These are phyloP conservation scores for Blastobotrys serpentis DNA, from an alignment of 1,139 yeast genomes.

Conservation along the genomic window DNA sequence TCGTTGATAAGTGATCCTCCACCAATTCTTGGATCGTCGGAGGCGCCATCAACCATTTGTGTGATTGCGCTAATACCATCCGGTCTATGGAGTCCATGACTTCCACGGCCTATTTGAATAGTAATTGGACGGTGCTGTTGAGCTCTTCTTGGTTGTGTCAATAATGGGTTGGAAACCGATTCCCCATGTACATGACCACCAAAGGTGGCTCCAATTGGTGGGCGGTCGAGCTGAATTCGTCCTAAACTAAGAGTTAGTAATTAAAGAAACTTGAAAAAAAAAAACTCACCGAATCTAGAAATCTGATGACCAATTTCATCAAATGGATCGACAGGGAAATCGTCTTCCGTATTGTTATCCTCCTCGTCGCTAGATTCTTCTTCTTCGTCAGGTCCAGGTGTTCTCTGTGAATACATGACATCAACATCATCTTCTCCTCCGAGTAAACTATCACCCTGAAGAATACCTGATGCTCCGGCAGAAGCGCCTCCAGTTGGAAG, in stretches of 20 bases:
- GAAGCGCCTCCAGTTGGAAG: slow-evolving; percentile 9
- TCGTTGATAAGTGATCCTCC: slow-evolving; percentile 21
- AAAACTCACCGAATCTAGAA: slow-evolving; percentile 6
- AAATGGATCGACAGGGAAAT: slow-evolving; percentile 16
- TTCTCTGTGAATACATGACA: slow-evolving; percentile 17
- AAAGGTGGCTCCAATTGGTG: slow-evolving; percentile 11
- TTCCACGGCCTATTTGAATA: slow-evolving; percentile 7
- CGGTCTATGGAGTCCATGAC: slow-evolving; percentile 11
- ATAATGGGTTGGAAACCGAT: slow-evolving; percentile 25
- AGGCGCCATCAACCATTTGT: slow-evolving; percentile 17
- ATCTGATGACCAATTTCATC: slow-evolving; percentile 9
- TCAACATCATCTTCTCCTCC: slow-evolving; percentile 12
- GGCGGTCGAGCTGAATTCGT: slow-evolving; percentile 9
- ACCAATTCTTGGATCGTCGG: slow-evolving; percentile 8
- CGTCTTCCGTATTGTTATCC: slow-evolving; percentile 24
- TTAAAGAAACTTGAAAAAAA: not conserved
- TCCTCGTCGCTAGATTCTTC: slow-evolving; percentile 21
- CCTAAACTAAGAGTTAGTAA: not conserved
- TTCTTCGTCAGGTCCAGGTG: slow-evolving; percentile 18
- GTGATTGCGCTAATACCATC: slow-evolving; percentile 17
- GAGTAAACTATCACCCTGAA: slow-evolving; percentile 6
- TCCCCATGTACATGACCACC: slow-evolving; percentile 17
- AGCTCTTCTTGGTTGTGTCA: slow-evolving; percentile 20
- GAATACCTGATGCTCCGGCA: slow-evolving; percentile 1
- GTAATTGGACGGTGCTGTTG: slow-evolving; percentile 9